Evolutionary conservation across 106 monocot species (phyloP).

Genomic region (Cymbidium sinense): DNA sequence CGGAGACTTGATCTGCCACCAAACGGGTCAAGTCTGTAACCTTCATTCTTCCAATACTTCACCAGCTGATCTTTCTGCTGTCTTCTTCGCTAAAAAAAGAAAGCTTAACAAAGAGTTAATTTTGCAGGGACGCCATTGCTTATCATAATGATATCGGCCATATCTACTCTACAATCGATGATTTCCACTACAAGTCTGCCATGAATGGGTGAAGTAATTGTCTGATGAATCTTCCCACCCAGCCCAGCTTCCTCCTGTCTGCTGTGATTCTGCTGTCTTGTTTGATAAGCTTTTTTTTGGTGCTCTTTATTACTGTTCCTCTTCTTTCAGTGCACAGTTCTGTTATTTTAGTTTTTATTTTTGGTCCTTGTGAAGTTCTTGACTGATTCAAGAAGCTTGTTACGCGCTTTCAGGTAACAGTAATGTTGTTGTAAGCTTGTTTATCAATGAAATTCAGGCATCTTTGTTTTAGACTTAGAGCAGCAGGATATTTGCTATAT

Average conservation of each 20-base stretch:
- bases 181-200: slow-evolving; percentile 53
- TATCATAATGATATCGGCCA: slow-evolving; percentile 59
- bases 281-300: too few species aligned
- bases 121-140: slow-evolving; percentile 54
- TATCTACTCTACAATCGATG: slow-evolving; percentile 83
- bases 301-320: too few species aligned
- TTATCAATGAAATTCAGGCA: neutral
- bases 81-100: neutral
- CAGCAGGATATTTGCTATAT: too few species aligned
- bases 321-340: neutral
- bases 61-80: neutral
- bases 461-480: too few species aligned
- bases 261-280: neutral
- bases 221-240: neutral
- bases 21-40: slow-evolving; percentile 35
- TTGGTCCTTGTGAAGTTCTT: neutral
- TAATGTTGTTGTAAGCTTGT: neutral
- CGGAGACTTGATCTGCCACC: slow-evolving; percentile 31
- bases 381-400: neutral
- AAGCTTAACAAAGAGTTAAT: neutral
- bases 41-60: neutral
- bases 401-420: neutral
- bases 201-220: slow-evolving; percentile 5
- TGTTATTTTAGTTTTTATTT: neutral
- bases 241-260: neutral